Conservation (phyloP, 306 rosid species). For the Dalbergia cultrata region DNA sequence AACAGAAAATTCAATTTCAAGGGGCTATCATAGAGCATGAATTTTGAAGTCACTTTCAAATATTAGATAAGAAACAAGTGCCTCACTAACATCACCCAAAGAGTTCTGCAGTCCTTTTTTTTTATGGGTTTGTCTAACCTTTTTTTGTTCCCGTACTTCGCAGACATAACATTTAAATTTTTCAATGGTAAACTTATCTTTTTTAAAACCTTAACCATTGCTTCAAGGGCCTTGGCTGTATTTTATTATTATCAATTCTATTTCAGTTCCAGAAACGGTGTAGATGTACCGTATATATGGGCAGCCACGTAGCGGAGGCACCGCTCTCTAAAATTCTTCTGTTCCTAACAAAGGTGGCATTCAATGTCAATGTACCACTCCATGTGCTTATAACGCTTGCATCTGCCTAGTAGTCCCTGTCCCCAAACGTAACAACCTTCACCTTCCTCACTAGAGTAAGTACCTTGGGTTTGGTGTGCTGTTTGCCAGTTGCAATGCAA, state of each 20-base stretch:
- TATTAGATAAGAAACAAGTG: neutral
- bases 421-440: too few relatives aligned
- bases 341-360: slow-evolving; percentile 28
- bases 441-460: slow-evolving; percentile 1
- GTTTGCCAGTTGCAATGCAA: neutral
- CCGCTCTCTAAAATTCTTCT: neutral
- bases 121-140: neutral
- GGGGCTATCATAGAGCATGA: slow-evolving; percentile 4
- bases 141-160: too few relatives aligned
- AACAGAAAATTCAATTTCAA: neutral
- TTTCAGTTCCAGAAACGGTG: slow-evolving; percentile 3
- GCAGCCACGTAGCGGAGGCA: neutral
- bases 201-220: too few relatives aligned
- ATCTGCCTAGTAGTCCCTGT: neutral
- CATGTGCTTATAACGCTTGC: slow-evolving; percentile 10
- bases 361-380: slow-evolving; percentile 23
- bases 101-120: slow-evolving; percentile 24
- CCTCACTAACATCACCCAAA: slow-evolving; percentile 31
- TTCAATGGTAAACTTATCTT: too few relatives aligned
- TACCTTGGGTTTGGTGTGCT: neutral
- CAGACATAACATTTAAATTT: too few relatives aligned
- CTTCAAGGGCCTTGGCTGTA: too few relatives aligned
- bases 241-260: too few relatives aligned
- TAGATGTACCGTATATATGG: neutral
- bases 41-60: slow-evolving; percentile 14